phyloP scores from a whole-genome alignment of 148 eudicot species.

The Tetragonia tetragonoides region DNA sequence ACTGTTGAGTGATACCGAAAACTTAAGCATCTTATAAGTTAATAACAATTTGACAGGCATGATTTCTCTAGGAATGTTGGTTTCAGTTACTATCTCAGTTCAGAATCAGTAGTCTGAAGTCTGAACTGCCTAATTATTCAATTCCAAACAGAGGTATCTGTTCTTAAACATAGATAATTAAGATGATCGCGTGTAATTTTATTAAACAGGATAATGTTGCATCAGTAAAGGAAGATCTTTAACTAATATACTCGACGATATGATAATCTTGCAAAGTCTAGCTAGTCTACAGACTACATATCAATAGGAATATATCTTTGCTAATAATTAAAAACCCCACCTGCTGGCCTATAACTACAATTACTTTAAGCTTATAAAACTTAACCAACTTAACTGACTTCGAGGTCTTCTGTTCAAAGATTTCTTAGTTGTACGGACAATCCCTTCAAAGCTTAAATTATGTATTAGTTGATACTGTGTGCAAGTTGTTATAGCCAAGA shows the following conservation, averaged over 20 bases:
- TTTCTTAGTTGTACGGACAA: conserved; percentile 1
- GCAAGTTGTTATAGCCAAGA: conserved; percentile 11
- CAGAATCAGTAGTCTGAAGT: no score
- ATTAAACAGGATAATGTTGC: background rate
- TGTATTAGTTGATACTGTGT: conserved; percentile 14
- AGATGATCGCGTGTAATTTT: background rate
- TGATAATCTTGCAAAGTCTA: conserved; percentile 12
- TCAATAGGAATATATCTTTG: conserved; percentile 22
- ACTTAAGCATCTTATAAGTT: background rate
- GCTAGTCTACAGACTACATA: no score
- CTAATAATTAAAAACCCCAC: background rate
- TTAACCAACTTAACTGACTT: conserved; percentile 7
- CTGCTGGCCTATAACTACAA: no score
- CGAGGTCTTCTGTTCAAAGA: conserved; percentile 7
- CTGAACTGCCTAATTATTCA: no score
- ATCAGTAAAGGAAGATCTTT: conserved; percentile 9
- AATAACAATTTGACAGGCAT: background rate
- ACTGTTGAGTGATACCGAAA: background rate
- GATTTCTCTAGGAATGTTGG: background rate
- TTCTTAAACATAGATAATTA: background rate
- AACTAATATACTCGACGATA: background rate
- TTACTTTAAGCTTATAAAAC: background rate
- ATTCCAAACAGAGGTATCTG: no score
- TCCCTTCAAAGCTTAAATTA: background rate
- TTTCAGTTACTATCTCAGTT: no score